These are phyloP conservation scores for Heterobasidion annosum DNA, from an alignment of 1,284 basidiomycete species.

Conservation along the genomic window DNA sequence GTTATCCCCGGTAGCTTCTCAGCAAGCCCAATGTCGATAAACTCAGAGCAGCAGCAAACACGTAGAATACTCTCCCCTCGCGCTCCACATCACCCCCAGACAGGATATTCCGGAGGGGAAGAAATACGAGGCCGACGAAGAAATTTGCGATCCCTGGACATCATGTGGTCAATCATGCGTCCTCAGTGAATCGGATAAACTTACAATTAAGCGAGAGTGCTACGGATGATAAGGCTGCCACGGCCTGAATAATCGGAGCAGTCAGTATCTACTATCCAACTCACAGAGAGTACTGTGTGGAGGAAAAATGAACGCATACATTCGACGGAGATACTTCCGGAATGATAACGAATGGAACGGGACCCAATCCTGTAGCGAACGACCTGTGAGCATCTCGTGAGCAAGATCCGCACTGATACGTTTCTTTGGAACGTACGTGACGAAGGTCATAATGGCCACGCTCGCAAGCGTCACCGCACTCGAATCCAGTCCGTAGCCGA, in stretches of 20 bases:
- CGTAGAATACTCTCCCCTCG: constrained; percentile 78
- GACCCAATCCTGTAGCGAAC: constrained; percentile 87
- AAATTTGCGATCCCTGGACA: constrained; percentile 74
- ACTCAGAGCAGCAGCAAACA: constrained; percentile 53
- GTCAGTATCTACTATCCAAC: constrained; percentile 2
- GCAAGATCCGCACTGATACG: too few relatives aligned
- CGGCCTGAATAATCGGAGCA: constrained; percentile 41
- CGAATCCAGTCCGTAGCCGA: constrained; percentile 68
- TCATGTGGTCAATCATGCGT: constrained; percentile 1
- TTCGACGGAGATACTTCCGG: constrained; percentile 83
- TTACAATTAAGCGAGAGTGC: constrained; percentile 79
- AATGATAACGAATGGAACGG: constrained; percentile 87
- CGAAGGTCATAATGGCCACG: constrained; percentile 73
- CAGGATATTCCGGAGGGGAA: constrained; percentile 72
- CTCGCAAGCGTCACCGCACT: constrained; percentile 57
- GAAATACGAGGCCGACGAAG: constrained; percentile 72
- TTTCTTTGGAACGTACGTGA: constrained; percentile 46
- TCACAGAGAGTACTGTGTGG: not conserved
- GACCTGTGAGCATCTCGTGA: constrained; percentile 35
- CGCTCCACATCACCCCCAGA: constrained; percentile 53
- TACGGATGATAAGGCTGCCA: constrained; percentile 78
- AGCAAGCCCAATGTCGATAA: constrained; percentile 9
- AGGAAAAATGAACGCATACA: constrained; percentile 33
- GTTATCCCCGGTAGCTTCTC: constrained; percentile 6
- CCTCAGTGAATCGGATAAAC: constrained; percentile 14